Percentiles rank a stretch among this genome's conserved stretches.
These are phyloP conservation scores for Boletus pseudopeckii DNA, from an alignment of 768 basidiomycete genomes.

Conservation along the genomic window DNA sequence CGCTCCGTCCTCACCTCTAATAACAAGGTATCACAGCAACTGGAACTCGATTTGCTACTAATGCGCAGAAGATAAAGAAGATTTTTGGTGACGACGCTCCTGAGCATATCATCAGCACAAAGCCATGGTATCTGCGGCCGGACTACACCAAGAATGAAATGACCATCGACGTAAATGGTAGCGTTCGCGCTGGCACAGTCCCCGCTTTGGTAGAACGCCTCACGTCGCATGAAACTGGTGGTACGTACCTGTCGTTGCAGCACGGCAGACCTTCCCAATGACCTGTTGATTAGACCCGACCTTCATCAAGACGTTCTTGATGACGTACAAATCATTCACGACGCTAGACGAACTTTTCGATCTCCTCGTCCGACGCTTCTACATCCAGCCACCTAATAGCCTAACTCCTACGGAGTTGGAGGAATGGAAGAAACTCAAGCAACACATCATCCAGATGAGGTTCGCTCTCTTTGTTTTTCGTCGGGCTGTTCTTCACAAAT, in stretches of 20 bases:
- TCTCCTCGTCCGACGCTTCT: slow-evolving; percentile 75
- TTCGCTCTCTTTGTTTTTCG: slow-evolving; percentile 36
- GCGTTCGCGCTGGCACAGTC: slow-evolving; percentile 84
- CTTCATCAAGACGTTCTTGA: slow-evolving; percentile 86
- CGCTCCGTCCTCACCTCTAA: not conserved
- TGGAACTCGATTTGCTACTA: slow-evolving; percentile 24
- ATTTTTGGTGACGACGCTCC: slow-evolving; percentile 63
- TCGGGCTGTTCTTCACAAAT: not conserved
- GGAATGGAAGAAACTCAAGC: slow-evolving; percentile 84
- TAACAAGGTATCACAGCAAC: slow-evolving; percentile 19
- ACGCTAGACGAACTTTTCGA: slow-evolving; percentile 80
- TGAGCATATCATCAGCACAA: slow-evolving; percentile 41
- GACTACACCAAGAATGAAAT: slow-evolving; percentile 81
- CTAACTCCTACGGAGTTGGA: slow-evolving; percentile 58
- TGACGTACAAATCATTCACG: slow-evolving; percentile 96
- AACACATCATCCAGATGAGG: slow-evolving; percentile 84
- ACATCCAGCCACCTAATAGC: slow-evolving; percentile 68
- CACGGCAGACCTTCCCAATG: not conserved
- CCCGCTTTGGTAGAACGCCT: slow-evolving; percentile 83
- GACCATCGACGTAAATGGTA: slow-evolving; percentile 78
- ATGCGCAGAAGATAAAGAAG: slow-evolving; percentile 58
- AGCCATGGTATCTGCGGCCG: slow-evolving; percentile 84
- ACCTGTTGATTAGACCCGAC: slow-evolving; percentile 52
- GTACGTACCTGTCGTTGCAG: slow-evolving; percentile 42
- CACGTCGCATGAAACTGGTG: slow-evolving; percentile 85